A percentile compares a stretch with the other conserved stretches of the same genome.
phyloP scores from a whole-genome alignment of 306 rosid species.

The Castanea sativa region DNA sequence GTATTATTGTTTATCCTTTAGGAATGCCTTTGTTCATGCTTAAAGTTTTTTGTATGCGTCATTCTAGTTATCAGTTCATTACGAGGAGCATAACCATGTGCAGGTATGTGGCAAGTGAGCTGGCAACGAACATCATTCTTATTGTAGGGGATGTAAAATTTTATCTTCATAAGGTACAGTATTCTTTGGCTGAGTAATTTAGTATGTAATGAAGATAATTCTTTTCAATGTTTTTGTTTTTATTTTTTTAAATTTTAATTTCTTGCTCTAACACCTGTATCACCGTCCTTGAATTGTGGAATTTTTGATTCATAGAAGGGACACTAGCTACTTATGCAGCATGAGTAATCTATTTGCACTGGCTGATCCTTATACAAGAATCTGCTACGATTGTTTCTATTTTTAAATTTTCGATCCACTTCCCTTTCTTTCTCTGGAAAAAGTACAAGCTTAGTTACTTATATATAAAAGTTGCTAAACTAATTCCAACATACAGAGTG shows the following conservation, averaged over 20 bases:
- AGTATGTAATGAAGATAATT: conserved; percentile 10
- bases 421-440: neutral
- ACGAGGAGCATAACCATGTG: conserved; percentile 20
- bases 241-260: neutral
- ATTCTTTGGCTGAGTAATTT: conserved; percentile 14
- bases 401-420: too few species aligned
- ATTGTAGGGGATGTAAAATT: conserved; percentile 59
- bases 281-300: neutral
- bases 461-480: neutral
- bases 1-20: neutral
- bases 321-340: neutral
- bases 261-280: neutral
- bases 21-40: neutral
- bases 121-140: conserved; percentile 62
- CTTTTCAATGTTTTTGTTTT: neutral
- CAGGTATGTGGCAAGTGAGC: conserved; percentile 89
- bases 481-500: neutral
- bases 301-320: neutral
- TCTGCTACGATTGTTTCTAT: neutral
- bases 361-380: neutral
- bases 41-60: conserved; percentile 10
- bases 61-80: neutral
- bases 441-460: neutral
- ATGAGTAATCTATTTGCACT: neutral
- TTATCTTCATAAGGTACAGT: conserved; percentile 74